Conservation (phyloP, 345 rosid species). For the Limnanthes douglasii region DNA sequence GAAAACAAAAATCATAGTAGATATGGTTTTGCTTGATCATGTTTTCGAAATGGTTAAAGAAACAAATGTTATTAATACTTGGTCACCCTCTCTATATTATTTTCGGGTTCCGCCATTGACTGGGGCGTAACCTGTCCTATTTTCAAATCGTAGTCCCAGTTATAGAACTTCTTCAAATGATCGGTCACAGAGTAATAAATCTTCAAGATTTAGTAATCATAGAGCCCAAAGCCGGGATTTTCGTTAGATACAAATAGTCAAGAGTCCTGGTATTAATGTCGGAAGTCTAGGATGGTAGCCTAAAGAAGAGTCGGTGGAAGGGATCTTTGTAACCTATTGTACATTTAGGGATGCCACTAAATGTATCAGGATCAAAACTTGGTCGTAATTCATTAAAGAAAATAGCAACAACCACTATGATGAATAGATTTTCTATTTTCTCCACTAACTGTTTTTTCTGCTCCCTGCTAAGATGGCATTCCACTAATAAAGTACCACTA, state of each 20-base stretch:
- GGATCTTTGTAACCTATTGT: constrained; percentile 33
- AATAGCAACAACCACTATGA: constrained; percentile 39
- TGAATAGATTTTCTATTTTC: constrained; percentile 9
- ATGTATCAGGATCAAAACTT: constrained; percentile 52
- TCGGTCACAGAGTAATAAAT: neutral
- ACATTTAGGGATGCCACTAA: constrained; percentile 24
- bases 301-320: constrained; percentile 32
- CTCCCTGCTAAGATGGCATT: constrained; percentile 4
- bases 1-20: too few species aligned
- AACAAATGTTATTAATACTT: too few species aligned
- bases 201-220: neutral
- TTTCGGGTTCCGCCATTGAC: too few species aligned
- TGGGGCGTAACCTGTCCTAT: too few species aligned
- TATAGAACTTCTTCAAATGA: constrained; percentile 7
- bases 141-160: constrained; percentile 15
- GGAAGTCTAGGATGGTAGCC: constrained; percentile 48
- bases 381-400: constrained; percentile 38
- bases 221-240: constrained; percentile 1
- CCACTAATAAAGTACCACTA: constrained; percentile 10
- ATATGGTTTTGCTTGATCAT: too few species aligned
- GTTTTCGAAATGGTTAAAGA: too few species aligned
- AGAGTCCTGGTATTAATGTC: too few species aligned
- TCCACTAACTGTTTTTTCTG: constrained; percentile 2
- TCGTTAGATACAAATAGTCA: constrained; percentile 11
- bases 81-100: too few species aligned